Percentiles rank a stretch among this genome's conserved stretches.
Evolutionary conservation across 345 rosid species (phyloP).

Genomic region (Citrus glauca): DNA sequence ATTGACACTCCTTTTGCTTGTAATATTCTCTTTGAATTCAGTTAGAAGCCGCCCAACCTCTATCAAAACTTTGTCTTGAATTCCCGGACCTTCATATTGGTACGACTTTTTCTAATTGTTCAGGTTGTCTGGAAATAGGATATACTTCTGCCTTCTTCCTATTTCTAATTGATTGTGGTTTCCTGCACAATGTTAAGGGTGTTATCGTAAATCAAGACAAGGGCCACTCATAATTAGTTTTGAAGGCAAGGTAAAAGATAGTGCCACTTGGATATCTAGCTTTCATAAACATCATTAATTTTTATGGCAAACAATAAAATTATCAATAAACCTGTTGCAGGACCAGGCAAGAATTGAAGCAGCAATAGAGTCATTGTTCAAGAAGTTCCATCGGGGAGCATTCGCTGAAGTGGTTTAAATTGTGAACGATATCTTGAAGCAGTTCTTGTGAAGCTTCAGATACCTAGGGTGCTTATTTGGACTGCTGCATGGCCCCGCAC

Average conservation of each 20-base stretch:
- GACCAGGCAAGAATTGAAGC: slow-evolving; percentile 45
- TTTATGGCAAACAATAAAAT: neutral
- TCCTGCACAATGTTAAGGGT: slow-evolving; percentile 40
- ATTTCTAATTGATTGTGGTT: slow-evolving; percentile 19
- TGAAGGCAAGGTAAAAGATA: slow-evolving; percentile 69
- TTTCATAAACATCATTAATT: neutral
- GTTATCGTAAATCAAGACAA: slow-evolving; percentile 69
- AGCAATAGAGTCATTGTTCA: slow-evolving; percentile 51
- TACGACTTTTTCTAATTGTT: slow-evolving; percentile 19
- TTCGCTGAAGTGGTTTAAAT: slow-evolving; percentile 38
- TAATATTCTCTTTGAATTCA: slow-evolving; percentile 30
- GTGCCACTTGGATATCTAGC: neutral
- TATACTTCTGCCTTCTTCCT: neutral
- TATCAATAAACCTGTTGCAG: slow-evolving; percentile 33
- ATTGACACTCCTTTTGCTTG: neutral
- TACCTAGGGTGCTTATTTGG: slow-evolving; percentile 1
- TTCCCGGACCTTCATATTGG: slow-evolving; percentile 85
- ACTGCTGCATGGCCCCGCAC: neutral
- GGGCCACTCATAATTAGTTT: slow-evolving; percentile 61
- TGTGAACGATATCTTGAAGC: neutral
- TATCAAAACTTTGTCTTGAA: slow-evolving; percentile 77
- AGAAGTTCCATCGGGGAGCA: slow-evolving; percentile 45
- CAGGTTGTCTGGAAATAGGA: neutral
- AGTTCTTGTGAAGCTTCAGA: slow-evolving; percentile 1
- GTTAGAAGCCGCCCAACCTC: slow-evolving; percentile 81